Evolutionary conservation across 1,284 basidiomycete genomes (phyloP).

Genomic region (Sporisorium sorghi): DNA sequence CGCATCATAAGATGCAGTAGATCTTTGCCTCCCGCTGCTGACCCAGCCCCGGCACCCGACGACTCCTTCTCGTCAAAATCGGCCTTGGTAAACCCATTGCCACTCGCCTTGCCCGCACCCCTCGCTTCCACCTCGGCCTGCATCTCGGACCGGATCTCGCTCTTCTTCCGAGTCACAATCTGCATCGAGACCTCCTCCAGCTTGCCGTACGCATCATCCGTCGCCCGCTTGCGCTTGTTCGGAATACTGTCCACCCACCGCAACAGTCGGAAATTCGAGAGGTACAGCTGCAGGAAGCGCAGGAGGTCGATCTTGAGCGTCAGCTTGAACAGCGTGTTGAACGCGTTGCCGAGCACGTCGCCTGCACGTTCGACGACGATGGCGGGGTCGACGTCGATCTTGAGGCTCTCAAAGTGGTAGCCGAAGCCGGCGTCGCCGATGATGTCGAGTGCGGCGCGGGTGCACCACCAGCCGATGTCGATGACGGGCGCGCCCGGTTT

Average conservation of each 20-base stretch:
- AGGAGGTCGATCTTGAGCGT: slow-evolving; percentile 31
- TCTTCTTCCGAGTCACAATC: slow-evolving; percentile 54
- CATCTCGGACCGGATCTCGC: slow-evolving; percentile 57
- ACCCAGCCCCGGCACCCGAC: not conserved
- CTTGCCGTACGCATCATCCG: slow-evolving; percentile 33
- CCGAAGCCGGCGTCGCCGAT: slow-evolving; percentile 63
- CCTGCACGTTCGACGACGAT: slow-evolving; percentile 19
- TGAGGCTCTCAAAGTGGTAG: slow-evolving; percentile 50
- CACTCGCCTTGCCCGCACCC: slow-evolving; percentile 2
- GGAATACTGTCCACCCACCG: slow-evolving; percentile 62
- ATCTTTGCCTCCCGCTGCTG: slow-evolving; percentile 52
- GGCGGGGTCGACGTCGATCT: slow-evolving; percentile 31
- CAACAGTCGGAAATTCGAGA: slow-evolving; percentile 51
- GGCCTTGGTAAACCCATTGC: slow-evolving; percentile 46
- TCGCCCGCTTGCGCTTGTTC: slow-evolving; percentile 40
- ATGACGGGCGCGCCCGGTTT: slow-evolving; percentile 39
- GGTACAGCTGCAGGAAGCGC: slow-evolving; percentile 48
- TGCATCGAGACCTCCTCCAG: slow-evolving; percentile 45
- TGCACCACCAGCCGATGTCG: slow-evolving; percentile 50
- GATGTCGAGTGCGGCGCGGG: slow-evolving; percentile 54
- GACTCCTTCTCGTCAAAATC: slow-evolving; percentile 51
- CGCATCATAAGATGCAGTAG: slow-evolving; percentile 63
- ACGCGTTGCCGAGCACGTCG: slow-evolving; percentile 47
- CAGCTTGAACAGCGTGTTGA: slow-evolving; percentile 47
- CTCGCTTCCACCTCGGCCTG: slow-evolving; percentile 23